These are phyloP conservation scores for Jacaranda mimosifolia DNA, from an alignment of 257 asterid genomes.

Conservation along the genomic window DNA sequence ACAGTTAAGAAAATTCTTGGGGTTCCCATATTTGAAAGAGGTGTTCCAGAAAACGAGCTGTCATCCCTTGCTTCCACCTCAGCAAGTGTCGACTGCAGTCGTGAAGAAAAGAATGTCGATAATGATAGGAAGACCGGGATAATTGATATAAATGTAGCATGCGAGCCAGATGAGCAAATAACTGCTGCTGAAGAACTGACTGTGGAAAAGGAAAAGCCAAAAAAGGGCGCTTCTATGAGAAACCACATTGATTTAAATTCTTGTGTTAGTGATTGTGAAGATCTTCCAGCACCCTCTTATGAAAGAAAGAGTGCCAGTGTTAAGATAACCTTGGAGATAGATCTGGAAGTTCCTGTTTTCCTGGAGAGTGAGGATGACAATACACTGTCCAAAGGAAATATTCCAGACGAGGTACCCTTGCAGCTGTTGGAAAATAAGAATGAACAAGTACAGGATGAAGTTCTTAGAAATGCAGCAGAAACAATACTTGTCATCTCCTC, in stretches of 20 bases:
- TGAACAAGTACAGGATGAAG: conserved; percentile 41
- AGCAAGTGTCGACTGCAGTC: conserved; percentile 33
- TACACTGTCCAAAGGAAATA: conserved; percentile 29
- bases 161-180: conserved; percentile 55
- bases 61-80: conserved; percentile 49
- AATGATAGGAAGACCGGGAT: conserved; percentile 51
- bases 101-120: conserved; percentile 38
- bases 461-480: conserved; percentile 54
- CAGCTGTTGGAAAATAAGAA: conserved; percentile 24
- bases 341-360: conserved; percentile 53
- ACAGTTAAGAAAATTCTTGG: conserved; percentile 67
- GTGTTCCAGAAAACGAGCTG: conserved; percentile 46
- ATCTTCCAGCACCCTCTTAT: conserved; percentile 30
- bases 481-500: conserved; percentile 52
- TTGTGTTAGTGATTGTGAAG: conserved; percentile 48
- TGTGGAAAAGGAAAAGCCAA: conserved; percentile 33
- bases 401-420: conserved; percentile 22
- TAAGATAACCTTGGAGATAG: conserved; percentile 46
- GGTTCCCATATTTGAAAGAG: conserved; percentile 65
- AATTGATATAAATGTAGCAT: conserved; percentile 80
- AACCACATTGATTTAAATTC: conserved; percentile 49
- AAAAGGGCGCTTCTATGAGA: conserved; percentile 18
- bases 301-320: conserved; percentile 28
- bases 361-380: conserved; percentile 51
- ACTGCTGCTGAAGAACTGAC: conserved; percentile 31